Percentiles rank a stretch among this genome's conserved stretches.
These are phyloP conservation scores for Arthrobotrys megalospora DNA, from an alignment of 2,329 filamentous ascomycete genomes.

Conservation along the genomic window DNA sequence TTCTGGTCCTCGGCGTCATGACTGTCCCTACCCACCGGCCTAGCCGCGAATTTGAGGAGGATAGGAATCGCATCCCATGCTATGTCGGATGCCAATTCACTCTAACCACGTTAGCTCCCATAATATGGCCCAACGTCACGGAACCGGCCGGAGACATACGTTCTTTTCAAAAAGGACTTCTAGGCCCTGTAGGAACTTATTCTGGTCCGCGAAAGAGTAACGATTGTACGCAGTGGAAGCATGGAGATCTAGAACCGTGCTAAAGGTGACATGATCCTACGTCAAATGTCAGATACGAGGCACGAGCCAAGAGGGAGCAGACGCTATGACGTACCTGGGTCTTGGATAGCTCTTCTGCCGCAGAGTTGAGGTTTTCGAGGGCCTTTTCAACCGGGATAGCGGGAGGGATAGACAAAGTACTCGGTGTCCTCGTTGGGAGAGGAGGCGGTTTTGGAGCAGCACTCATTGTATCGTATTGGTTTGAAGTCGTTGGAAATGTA, in stretches of 20 bases:
- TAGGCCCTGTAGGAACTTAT: constrained; percentile 45
- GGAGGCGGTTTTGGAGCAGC: constrained; percentile 49
- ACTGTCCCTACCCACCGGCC: constrained; percentile 34
- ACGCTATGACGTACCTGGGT: constrained; percentile 19
- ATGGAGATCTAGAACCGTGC: constrained; percentile 51
- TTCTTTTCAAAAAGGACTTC: constrained; percentile 54
- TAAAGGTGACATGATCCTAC: constrained; percentile 55
- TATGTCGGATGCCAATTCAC: constrained; percentile 60
- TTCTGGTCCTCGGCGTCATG: constrained; percentile 56
- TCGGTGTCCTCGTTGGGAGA: constrained; percentile 49
- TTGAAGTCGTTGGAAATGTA: constrained; percentile 11
- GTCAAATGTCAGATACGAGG: background rate
- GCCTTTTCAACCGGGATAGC: constrained; percentile 47
- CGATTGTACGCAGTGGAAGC: constrained; percentile 52
- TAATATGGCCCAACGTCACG: background rate
- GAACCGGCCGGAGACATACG: constrained; percentile 41
- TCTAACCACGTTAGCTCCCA: constrained; percentile 57
- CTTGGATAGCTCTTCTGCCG: constrained; percentile 44
- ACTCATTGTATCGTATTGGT: constrained; percentile 44
- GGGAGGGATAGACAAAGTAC: constrained; percentile 44
- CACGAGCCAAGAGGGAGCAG: constrained; percentile 7
- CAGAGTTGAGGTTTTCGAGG: constrained; percentile 41
- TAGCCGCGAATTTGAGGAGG: constrained; percentile 55
- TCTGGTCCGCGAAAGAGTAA: constrained; percentile 55
- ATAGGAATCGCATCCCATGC: constrained; percentile 59